Conservation (phyloP, 441 rosid genomes). For the Adansonia rubrostipa region DNA sequence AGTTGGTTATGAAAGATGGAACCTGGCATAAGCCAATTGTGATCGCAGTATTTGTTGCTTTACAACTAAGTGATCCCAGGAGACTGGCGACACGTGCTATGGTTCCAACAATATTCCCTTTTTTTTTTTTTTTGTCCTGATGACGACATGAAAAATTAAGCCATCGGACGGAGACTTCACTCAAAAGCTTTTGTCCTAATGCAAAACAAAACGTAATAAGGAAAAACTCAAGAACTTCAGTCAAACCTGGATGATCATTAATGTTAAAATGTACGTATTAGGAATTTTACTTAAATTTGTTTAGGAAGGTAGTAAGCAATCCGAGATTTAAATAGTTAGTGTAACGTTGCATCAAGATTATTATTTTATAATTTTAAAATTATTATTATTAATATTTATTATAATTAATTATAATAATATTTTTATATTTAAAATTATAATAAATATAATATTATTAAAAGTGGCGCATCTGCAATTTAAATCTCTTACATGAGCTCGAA, state of each 20-base stretch:
- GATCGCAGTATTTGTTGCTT: background rate
- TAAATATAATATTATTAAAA: no score
- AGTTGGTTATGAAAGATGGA: no score
- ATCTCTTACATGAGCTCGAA: no score
- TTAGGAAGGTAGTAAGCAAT: background rate
- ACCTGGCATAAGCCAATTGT: no score
- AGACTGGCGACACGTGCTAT: constrained; percentile 4
- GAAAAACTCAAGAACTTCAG: background rate
- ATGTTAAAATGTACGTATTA: background rate
- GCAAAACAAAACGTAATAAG: background rate
- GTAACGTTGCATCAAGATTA: background rate
- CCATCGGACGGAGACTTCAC: no score
- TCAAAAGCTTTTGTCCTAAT: background rate
- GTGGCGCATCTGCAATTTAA: no score
- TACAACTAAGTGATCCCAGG: background rate
- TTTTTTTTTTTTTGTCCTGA: background rate
- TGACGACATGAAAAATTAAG: background rate
- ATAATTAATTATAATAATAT: no score
- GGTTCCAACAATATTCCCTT: background rate
- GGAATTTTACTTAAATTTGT: background rate
- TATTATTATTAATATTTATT: no score
- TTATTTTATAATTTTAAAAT: background rate
- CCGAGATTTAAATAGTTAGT: background rate
- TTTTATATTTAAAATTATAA: no score
- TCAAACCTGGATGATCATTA: background rate